Base-by-base conservation (phyloP, 331 rosid genomes). In the Pyracantha coccinea region DNA sequence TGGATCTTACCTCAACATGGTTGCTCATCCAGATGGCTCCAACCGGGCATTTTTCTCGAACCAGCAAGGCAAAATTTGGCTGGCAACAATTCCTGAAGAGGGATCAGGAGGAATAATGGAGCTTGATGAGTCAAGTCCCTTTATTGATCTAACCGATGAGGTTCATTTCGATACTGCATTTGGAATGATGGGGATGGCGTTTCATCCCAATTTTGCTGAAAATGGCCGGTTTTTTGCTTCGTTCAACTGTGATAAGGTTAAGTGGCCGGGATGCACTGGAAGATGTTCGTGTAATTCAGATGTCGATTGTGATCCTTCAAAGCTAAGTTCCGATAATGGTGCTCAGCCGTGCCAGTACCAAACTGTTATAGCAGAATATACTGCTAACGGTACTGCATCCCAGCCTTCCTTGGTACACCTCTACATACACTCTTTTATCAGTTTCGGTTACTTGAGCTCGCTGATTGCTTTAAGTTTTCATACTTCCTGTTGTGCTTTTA, bases 151-250 rank as follows among this genome's bases (percentile, higher is more conserved):
- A 71, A 90, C 93, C 17, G 98, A 94, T 72, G 85, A 73, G 70
- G 93, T 94, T 78, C 77, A 87, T 82, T 85, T 86, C 8, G 98
- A 91, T 68, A 80, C 87, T 65, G 55, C 24, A 60, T 88, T 90
- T 80, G 98, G 98, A 55, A 82, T 93, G 96, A 87, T 93, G 97
- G 96, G 98, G 7, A 87, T 93, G 81, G 90, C 94, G 55, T 93
- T 93, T 83, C 98, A 93, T 86, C 98, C 97, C 3, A 80, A 91
- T 58, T 93, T 93, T 3, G 83, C 84, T 0, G 73, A 84, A 59
- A 93, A 93, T 45, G 98, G 97, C 8, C 78, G 97, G 38, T 91
- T 93, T 86, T 93, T 89, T 72, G 97, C 91, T 69, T 93, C 98
- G 4, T 91, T 91, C 83, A 93, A 87, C 69, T 93, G 97, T 75